Evolutionary conservation across 352 stramenopile genomes (phyloP).

Genomic region (Thraustochytrium sp.): DNA sequence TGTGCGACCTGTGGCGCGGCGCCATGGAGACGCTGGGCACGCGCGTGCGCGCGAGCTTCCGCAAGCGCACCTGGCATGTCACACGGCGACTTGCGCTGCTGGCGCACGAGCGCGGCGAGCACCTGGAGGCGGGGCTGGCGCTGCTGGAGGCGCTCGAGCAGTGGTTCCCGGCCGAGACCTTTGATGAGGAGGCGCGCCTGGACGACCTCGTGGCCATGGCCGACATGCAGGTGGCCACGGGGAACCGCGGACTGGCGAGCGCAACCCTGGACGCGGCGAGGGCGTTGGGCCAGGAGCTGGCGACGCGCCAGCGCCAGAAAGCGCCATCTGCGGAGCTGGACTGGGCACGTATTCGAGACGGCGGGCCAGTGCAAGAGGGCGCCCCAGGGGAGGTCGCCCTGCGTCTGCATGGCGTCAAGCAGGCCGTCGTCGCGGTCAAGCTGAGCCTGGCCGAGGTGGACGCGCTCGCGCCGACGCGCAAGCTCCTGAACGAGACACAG

Average conservation of each 20-base stretch:
- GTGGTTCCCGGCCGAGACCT: background rate
- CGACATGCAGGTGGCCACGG: constrained; percentile 22
- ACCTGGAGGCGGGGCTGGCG: background rate
- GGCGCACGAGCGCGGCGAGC: background rate
- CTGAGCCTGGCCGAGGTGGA: background rate
- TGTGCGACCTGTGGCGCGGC: background rate
- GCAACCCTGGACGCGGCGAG: background rate
- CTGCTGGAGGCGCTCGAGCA: background rate
- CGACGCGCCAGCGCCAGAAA: background rate
- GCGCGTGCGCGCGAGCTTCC: background rate
- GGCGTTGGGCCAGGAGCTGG: background rate
- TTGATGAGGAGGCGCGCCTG: background rate
- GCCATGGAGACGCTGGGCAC: background rate
- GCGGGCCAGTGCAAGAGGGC: too few species aligned
- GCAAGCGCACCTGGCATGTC: background rate
- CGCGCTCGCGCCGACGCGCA: background rate
- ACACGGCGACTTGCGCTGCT: background rate
- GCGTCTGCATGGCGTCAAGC: background rate
- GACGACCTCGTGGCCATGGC: background rate
- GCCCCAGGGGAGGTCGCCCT: too few species aligned
- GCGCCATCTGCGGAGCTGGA: too few species aligned
- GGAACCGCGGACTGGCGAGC: constrained; percentile 2
- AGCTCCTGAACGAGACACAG: background rate
- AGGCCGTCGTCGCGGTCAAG: background rate
- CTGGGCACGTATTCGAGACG: too few species aligned